Evolutionary conservation across 169 alveolate species (phyloP).

Genomic region (Perkinsus marinus): DNA sequence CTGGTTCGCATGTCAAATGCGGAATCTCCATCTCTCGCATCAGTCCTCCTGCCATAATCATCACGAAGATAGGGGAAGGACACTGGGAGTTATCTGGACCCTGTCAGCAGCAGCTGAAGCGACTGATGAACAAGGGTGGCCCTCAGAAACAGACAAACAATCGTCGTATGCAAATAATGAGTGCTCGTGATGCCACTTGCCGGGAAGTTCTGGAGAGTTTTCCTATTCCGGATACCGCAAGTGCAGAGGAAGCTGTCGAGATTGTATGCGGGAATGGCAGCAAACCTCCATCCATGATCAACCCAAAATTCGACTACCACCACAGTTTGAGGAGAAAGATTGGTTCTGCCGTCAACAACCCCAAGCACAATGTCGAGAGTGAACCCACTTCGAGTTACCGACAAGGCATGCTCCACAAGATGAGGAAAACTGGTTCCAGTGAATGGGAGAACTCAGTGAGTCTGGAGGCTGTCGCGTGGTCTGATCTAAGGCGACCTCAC

Average conservation of each 20-base stretch:
- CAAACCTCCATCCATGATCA: not conserved
- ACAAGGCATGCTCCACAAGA: no score
- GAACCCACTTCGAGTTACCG: no score
- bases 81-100: not conserved
- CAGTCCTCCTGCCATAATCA: not conserved
- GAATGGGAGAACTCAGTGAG: no score
- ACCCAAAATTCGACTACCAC: not conserved
- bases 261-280: not conserved
- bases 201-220: not conserved
- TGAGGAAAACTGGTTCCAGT: no score
- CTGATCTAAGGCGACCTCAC: no score
- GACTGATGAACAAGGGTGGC: not conserved
- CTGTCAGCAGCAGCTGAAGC: not conserved
- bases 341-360: not conserved
- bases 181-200: not conserved
- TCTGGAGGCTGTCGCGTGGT: no score
- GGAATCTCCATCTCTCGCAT: not conserved
- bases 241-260: not conserved
- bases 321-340: not conserved
- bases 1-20: not conserved
- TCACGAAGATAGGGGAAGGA: not conserved
- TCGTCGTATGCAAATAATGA: not conserved
- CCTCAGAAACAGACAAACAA: not conserved
- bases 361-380: no score
- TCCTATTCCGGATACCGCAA: not conserved